Evolutionary conservation across 2,329 filamentous ascomycete genomes (phyloP).

Genomic region (Emergomyces orientalis): DNA sequence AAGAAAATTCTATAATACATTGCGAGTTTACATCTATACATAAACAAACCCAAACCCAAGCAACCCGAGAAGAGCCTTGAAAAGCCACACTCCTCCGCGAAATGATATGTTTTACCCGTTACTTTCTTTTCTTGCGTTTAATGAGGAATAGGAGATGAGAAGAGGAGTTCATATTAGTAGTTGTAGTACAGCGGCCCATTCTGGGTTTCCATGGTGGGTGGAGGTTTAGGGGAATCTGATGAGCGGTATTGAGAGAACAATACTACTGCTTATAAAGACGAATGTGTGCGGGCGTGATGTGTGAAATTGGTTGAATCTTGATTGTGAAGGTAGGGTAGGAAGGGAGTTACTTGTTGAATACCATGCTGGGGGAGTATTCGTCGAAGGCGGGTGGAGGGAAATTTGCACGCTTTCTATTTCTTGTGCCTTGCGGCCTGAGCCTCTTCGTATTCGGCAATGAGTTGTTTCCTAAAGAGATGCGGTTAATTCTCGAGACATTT

Average conservation of each 20-base stretch:
- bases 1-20: background rate
- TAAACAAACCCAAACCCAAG: background rate
- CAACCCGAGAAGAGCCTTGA: background rate
- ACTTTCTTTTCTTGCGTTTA: conserved; percentile 8
- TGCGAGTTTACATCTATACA: too few species aligned
- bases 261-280: background rate
- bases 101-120: conserved; percentile 9
- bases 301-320: background rate
- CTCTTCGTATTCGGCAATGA: conserved; percentile 60
- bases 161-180: conserved; percentile 15
- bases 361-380: background rate
- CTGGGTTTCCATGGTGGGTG: background rate
- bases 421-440: conserved; percentile 55
- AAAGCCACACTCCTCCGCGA: background rate
- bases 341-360: too few species aligned
- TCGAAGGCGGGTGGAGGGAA: background rate
- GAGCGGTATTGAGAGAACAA: background rate
- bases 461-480: conserved; percentile 45
- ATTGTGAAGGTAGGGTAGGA: background rate
- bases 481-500: conserved; percentile 3
- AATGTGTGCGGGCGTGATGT: background rate
- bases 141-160: conserved; percentile 17
- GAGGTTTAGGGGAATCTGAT: background rate
- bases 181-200: background rate
- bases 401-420: conserved; percentile 36